Conservation (phyloP, 495 filamentous ascomycete species). For the Daldinia bambusicola region DNA sequence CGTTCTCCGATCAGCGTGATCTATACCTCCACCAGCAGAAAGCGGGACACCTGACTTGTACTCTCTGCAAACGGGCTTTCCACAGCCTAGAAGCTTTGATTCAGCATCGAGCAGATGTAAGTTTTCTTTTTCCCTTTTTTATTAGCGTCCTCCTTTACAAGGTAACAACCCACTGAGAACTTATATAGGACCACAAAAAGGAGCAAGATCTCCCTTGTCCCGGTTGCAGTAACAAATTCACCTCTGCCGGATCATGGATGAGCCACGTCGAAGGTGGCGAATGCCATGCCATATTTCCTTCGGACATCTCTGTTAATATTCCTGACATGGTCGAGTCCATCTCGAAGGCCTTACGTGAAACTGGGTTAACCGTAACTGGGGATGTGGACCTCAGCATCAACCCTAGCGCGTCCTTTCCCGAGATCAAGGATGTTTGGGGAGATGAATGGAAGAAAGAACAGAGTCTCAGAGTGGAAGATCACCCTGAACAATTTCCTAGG, state of each 20-base stretch:
- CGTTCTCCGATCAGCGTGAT: slow-evolving; percentile 22
- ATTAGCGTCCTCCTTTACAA: neutral
- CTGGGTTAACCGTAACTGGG: no score
- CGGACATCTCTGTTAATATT: slow-evolving; percentile 29
- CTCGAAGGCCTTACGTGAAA: slow-evolving; percentile 23
- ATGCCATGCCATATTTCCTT: slow-evolving; percentile 38
- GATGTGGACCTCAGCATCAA: slow-evolving; percentile 10
- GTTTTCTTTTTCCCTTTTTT: neutral
- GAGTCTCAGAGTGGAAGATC: neutral
- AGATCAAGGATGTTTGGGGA: slow-evolving; percentile 32
- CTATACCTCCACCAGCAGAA: slow-evolving; percentile 24
- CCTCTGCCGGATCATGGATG: slow-evolving; percentile 29
- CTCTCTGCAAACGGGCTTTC: slow-evolving; percentile 27
- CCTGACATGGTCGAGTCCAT: slow-evolving; percentile 19
- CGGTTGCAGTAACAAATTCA: slow-evolving; percentile 46
- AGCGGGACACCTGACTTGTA: slow-evolving; percentile 29
- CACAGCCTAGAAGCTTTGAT: neutral
- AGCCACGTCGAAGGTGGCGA: slow-evolving; percentile 45
- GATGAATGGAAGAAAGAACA: slow-evolving; percentile 15
- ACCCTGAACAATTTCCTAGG: slow-evolving; percentile 19
- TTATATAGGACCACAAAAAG: slow-evolving; percentile 38
- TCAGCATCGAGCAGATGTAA: neutral
- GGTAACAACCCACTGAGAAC: neutral
- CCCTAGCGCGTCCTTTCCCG: slow-evolving; percentile 1
- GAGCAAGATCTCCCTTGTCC: slow-evolving; percentile 48